A percentile compares a stretch with the other conserved stretches of the same genome.
phyloP scores from a whole-genome alignment of 2,329 filamentous ascomycete genomes.

The Scedosporium minutisporum region DNA sequence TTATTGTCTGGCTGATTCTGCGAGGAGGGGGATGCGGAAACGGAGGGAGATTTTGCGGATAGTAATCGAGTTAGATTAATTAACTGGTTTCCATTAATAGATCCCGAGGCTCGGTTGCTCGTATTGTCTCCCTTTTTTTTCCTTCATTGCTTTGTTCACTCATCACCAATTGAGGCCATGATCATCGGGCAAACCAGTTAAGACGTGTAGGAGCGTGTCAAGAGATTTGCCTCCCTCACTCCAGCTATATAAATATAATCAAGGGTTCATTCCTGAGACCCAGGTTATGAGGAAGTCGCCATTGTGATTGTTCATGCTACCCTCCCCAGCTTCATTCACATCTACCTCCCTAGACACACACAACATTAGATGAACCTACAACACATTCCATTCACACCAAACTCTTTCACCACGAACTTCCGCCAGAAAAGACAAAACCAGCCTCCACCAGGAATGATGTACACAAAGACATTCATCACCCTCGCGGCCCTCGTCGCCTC shows the following conservation, averaged over 20 bases:
- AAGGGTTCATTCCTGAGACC: not conserved
- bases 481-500: not conserved
- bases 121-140: not conserved
- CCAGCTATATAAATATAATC: not conserved
- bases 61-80: not conserved
- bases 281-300: not conserved
- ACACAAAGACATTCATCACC: not conserved
- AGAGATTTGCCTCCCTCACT: not conserved
- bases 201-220: not conserved
- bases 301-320: not conserved
- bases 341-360: not conserved
- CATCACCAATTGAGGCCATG: not conserved
- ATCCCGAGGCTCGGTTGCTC: not conserved
- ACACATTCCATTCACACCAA: not conserved
- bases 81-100: conserved; percentile 4
- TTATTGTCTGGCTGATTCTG: not conserved
- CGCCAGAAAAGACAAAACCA: not conserved
- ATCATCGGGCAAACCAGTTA: not conserved
- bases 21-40: not conserved
- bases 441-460: not conserved
- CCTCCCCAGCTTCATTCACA: not conserved
- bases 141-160: not conserved
- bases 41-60: not conserved
- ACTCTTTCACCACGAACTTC: not conserved
- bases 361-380: not conserved